phyloP scores from a whole-genome alignment of 2,329 filamentous ascomycete genomes.

The Bretziella fagacearum region DNA sequence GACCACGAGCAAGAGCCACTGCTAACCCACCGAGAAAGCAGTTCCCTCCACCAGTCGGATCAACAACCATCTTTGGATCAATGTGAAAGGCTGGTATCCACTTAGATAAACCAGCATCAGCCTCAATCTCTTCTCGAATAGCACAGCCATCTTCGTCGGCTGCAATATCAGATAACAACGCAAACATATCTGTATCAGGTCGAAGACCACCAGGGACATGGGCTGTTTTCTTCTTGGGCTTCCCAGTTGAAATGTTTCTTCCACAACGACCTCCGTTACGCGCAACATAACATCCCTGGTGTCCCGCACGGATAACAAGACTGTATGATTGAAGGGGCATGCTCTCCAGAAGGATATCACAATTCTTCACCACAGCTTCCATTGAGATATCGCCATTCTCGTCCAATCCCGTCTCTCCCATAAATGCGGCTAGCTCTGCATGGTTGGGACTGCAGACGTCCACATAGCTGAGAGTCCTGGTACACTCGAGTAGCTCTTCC shows the following conservation, averaged over 20 bases:
- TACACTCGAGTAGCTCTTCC: conserved; percentile 46
- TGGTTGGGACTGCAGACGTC: conserved; percentile 68
- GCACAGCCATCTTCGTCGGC: conserved; percentile 36
- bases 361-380: conserved; percentile 37
- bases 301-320: conserved; percentile 53
- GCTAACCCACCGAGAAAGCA: conserved; percentile 55
- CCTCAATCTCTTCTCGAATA: conserved; percentile 39
- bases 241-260: conserved; percentile 21
- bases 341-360: conserved; percentile 44
- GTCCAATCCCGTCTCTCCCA: conserved; percentile 44
- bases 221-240: conserved; percentile 26
- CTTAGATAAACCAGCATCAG: conserved; percentile 46
- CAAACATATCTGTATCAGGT: conserved; percentile 45
- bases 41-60: conserved; percentile 90
- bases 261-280: conserved; percentile 38
- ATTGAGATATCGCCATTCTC: conserved; percentile 37
- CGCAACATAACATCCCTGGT: conserved; percentile 52
- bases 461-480: conserved; percentile 42
- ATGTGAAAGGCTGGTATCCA: conserved; percentile 70
- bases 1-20: conserved; percentile 41
- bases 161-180: conserved; percentile 41
- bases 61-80: conserved; percentile 44
- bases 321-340: conserved; percentile 49
- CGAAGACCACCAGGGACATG: too few species aligned
- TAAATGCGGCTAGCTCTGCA: conserved; percentile 71